phyloP scores from a whole-genome alignment of 1,284 basidiomycete genomes.

The Flammula alnicola region DNA sequence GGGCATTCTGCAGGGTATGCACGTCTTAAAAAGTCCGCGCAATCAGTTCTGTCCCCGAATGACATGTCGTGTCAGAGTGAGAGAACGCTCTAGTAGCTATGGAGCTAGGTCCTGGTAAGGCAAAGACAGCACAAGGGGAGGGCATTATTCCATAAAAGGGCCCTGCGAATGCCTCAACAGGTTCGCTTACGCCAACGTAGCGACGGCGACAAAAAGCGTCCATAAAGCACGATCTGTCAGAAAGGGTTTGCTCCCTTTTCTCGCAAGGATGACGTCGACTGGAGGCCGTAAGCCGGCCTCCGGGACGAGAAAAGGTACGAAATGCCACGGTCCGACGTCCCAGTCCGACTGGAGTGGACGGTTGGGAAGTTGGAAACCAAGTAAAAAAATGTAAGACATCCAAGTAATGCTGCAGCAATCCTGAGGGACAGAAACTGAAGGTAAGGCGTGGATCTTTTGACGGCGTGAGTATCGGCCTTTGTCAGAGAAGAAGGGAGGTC shows the following conservation, averaged over 20 bases:
- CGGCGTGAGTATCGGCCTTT: conserved; percentile 13
- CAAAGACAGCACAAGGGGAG: not conserved
- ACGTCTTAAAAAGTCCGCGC: conserved; percentile 15
- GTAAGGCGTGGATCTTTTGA: too few relatives aligned
- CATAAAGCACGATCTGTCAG: conserved; percentile 23
- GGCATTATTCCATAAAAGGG: not conserved
- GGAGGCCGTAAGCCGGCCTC: conserved; percentile 2
- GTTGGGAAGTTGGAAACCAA: too few relatives aligned
- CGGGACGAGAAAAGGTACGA: conserved; percentile 2
- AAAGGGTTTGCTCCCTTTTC: not conserved
- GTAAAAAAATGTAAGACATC: not conserved
- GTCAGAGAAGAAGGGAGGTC: not conserved
- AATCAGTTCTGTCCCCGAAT: conserved; percentile 19
- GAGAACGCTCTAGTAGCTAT: conserved; percentile 9
- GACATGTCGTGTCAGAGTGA: conserved; percentile 31
- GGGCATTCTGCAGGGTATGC: conserved; percentile 8
- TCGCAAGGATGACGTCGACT: conserved; percentile 17
- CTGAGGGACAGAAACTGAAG: too few relatives aligned
- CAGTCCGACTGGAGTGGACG: not conserved
- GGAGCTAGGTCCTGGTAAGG: conserved; percentile 10
- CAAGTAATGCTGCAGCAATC: too few relatives aligned
- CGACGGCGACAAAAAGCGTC: conserved; percentile 9
- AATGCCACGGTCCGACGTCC: conserved; percentile 15
- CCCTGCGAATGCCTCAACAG: not conserved
- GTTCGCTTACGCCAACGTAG: conserved; percentile 12